These are phyloP conservation scores for Leucaena leucocephala DNA, from an alignment of 306 rosid species.

Conservation along the genomic window DNA sequence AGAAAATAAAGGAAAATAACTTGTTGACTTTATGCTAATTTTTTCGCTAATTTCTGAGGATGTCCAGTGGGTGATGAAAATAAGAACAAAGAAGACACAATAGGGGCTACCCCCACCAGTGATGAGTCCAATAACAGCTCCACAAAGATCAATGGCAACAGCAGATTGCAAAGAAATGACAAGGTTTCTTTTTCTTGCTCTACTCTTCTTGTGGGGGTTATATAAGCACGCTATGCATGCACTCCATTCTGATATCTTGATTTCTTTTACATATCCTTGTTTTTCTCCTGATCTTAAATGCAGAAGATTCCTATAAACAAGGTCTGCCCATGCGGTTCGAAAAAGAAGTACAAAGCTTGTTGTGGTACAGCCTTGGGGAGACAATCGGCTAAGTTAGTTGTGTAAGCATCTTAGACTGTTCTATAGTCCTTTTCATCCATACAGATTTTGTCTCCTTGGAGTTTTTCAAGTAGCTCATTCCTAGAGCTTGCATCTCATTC, in stretches of 20 bases:
- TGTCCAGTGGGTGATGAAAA: constrained; percentile 45
- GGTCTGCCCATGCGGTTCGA: constrained; percentile 79
- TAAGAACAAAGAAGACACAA: constrained; percentile 36
- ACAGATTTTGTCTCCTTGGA: constrained; percentile 2
- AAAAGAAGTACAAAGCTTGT: constrained; percentile 80
- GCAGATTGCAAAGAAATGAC: constrained; percentile 47
- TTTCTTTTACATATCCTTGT: constrained; percentile 20
- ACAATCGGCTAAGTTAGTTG: constrained; percentile 50
- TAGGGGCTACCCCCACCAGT: constrained; percentile 38
- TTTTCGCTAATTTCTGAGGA: constrained; percentile 20
- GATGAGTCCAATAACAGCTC: constrained; percentile 39
- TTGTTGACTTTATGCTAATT: constrained; percentile 20
- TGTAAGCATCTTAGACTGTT: constrained; percentile 51
- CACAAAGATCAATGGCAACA: constrained; percentile 31
- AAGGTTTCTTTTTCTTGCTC: constrained; percentile 49
- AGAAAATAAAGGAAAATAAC: neutral
- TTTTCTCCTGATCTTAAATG: constrained; percentile 27
- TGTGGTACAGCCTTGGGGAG: constrained; percentile 65
- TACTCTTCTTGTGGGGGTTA: neutral
- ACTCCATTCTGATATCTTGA: constrained; percentile 9
- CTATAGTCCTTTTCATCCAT: constrained; percentile 10
- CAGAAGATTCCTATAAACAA: constrained; percentile 73
- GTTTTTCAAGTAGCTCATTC: neutral
- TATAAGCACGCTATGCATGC: constrained; percentile 2
- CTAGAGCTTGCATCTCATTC: constrained; percentile 13